Percentiles rank a stretch among this genome's conserved stretches.
Conservation (phyloP, 1,284 basidiomycete species). For the Leccinum fallax region DNA sequence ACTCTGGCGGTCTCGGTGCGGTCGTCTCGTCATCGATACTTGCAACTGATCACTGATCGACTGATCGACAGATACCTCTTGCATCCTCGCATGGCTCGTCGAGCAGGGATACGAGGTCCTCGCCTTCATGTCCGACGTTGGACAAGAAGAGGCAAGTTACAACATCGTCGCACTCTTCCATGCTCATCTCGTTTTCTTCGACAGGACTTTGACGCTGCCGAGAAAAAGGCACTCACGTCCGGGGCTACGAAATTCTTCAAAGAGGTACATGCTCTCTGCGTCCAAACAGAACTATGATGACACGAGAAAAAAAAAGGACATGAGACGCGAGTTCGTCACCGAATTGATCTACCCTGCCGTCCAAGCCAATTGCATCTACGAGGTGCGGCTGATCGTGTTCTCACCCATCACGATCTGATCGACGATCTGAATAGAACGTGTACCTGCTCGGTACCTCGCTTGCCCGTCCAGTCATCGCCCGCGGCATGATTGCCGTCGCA, state of each 20-base stretch:
- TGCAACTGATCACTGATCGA: constrained; percentile 1
- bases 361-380: constrained; percentile 99
- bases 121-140: constrained; percentile 99
- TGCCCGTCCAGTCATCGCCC: constrained; percentile 97
- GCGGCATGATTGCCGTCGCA: constrained; percentile 97
- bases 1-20: constrained; percentile 97
- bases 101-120: constrained; percentile 97
- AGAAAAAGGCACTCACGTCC: constrained; percentile 88
- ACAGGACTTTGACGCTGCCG: constrained; percentile 93
- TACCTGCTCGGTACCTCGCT: constrained; percentile 98
- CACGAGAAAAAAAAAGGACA: constrained; percentile 62
- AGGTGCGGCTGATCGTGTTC: constrained; percentile 50
- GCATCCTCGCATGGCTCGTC: constrained; percentile 96
- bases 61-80: constrained; percentile 70
- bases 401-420: constrained; percentile 11
- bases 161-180: neutral
- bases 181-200: neutral
- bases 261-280: constrained; percentile 50
- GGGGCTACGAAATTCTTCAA: constrained; percentile 97
- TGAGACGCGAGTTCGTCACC: constrained; percentile 94
- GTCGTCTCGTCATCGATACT: constrained; percentile 18
- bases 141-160: constrained; percentile 86
- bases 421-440: constrained; percentile 64
- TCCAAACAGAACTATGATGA: neutral
- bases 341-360: constrained; percentile 98